These are phyloP conservation scores for Emmonsiellopsis sp. DNA, from an alignment of 2,329 filamentous ascomycete genomes.

Conservation along the genomic window DNA sequence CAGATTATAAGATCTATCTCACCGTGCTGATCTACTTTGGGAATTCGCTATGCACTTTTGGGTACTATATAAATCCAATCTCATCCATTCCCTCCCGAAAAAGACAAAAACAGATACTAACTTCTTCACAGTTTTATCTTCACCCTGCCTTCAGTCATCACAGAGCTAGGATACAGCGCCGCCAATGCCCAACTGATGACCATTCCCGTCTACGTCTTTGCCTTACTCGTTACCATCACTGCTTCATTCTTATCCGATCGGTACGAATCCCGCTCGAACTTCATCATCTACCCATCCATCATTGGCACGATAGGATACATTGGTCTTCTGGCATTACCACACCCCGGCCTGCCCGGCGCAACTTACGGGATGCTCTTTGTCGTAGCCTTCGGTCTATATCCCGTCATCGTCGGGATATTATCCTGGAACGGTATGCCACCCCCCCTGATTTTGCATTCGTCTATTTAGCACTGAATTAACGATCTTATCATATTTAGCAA, in stretches of 20 bases:
- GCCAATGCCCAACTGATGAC: constrained; percentile 22
- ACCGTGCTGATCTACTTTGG: constrained; percentile 2
- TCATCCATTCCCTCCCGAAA: too few species aligned
- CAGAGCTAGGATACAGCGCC: constrained; percentile 16
- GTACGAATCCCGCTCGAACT: constrained; percentile 16
- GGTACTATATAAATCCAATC: too few species aligned
- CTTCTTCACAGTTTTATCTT: constrained; percentile 9
- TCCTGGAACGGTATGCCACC: background rate
- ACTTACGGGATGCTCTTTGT: background rate
- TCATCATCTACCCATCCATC: constrained; percentile 4
- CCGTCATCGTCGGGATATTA: background rate
- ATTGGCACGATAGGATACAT: background rate
- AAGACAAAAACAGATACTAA: too few species aligned
- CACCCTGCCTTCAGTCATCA: constrained; percentile 15
- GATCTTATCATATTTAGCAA: background rate
- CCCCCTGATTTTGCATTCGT: too few species aligned
- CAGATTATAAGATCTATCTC: constrained; percentile 38
- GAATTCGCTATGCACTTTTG: background rate
- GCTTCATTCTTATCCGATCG: constrained; percentile 17
- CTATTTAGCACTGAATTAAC: too few species aligned
- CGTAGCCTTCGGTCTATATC: background rate
- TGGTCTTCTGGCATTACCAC: background rate
- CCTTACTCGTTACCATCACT: constrained; percentile 14
- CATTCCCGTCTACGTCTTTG: constrained; percentile 18
- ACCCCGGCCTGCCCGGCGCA: background rate